Conservation (phyloP, 768 basidiomycete genomes). For the Favolaschia claudopus region DNA sequence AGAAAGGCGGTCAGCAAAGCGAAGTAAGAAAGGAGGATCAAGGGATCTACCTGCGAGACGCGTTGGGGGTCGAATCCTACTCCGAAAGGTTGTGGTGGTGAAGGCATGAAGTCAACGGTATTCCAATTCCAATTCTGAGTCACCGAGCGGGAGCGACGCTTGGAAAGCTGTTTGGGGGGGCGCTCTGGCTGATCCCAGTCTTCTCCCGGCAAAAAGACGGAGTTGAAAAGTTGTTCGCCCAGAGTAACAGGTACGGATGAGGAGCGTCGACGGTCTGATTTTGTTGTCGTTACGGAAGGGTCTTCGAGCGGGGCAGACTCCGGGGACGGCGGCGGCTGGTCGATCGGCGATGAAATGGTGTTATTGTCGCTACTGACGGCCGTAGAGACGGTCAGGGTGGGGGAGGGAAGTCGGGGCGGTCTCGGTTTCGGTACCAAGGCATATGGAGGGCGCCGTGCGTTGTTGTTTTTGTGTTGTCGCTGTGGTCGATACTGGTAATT, state of each 20-base stretch:
- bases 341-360: not conserved
- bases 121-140: conserved; percentile 19
- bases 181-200: conserved; percentile 1
- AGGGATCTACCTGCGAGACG: conserved; percentile 15
- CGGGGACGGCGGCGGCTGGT: conserved; percentile 19
- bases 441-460: not conserved
- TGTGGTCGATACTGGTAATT: conserved; percentile 23
- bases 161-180: conserved; percentile 1
- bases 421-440: not conserved
- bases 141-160: conserved; percentile 25
- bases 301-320: not conserved
- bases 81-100: not conserved
- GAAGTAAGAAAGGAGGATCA: not conserved
- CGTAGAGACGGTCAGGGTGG: conserved; percentile 3
- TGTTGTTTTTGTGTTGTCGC: not conserved
- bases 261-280: conserved; percentile 21
- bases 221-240: conserved; percentile 15
- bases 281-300: conserved; percentile 8
- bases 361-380: not conserved
- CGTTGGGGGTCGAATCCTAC: conserved; percentile 16
- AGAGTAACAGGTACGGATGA: conserved; percentile 23
- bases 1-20: not conserved
- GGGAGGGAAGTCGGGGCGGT: not conserved
- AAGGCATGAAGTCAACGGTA: not conserved
- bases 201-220: not conserved